Evolutionary conservation across 371 early-diverging fungal species (phyloP).

Genomic region (Mucor sp.): DNA sequence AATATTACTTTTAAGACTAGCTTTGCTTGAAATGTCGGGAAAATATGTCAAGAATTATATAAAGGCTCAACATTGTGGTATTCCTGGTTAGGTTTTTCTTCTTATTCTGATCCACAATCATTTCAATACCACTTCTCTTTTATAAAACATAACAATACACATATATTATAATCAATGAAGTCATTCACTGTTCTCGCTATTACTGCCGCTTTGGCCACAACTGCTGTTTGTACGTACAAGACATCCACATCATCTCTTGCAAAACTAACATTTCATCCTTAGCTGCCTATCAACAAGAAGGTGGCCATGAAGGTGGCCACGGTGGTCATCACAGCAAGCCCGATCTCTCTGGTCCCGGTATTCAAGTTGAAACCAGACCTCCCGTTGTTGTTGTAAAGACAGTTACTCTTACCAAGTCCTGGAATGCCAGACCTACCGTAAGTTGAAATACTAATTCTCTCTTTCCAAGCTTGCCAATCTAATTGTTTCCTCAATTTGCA

Average conservation of each 20-base stretch:
- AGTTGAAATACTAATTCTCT: neutral
- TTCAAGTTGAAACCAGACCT: slow-evolving; percentile 14
- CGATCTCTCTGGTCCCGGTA: neutral
- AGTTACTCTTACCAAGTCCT: slow-evolving; percentile 11
- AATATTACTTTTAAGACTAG: slow-evolving; percentile 10
- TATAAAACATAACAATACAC: neutral
- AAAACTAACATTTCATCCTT: neutral
- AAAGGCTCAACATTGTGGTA: neutral
- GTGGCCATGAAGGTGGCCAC: neutral
- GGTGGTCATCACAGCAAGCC: neutral
- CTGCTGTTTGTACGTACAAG: slow-evolving; percentile 20
- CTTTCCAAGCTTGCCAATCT: no score
- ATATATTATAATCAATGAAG: slow-evolving; percentile 23
- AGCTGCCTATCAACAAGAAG: neutral
- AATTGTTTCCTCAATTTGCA: neutral
- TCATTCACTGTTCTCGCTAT: slow-evolving; percentile 21
- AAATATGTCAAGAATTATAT: slow-evolving; percentile 5
- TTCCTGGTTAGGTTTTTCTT: neutral
- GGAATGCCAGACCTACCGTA: slow-evolving; percentile 2
- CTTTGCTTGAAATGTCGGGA: slow-evolving; percentile 7
- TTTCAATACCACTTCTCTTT: slow-evolving; percentile 5
- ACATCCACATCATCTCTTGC: neutral
- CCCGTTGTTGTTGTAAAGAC: slow-evolving; percentile 19
- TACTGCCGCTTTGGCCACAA: slow-evolving; percentile 21
- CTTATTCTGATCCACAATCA: neutral